Base-by-base conservation (phyloP, 1,284 basidiomycete species). In the Ceratobasidium sp. region DNA sequence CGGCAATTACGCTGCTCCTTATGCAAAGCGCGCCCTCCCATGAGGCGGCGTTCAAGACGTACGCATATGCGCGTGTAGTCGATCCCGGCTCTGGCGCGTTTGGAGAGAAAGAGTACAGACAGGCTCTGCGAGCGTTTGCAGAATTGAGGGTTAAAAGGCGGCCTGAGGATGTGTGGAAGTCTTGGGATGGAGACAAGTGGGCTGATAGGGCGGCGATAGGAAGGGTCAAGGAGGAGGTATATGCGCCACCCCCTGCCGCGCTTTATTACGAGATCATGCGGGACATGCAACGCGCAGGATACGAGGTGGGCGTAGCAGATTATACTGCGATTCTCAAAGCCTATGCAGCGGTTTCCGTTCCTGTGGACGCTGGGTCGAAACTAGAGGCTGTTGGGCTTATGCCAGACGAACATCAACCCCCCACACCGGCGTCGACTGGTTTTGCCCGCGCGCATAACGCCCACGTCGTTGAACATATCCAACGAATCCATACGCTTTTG, bases 241-340 rank as follows among this genome's bases (percentile, higher is more conserved):
- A 82, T 78, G 76, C 79, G 53, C 81, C 87, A 7, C 87, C 91
- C 0, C 87, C 91, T 3, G 85, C 91, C 24, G 86, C 86, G 51
- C 85, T 90, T 57, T 93, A 95, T 79, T 90, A 96, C 81, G 86
- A 89, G 67, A 92, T 98, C 77, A 87, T 97, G 75, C 85, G 87
- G 64, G 95, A 98, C 83, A 97, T 98, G 94, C 90, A 89, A 11
- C 81, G 83, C 1, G 87, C 89, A 0, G 91, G 91, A 15, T 83
- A 89, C 76, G 84, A 85, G 0, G 86, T 93, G 24, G 87, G 88
- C 0, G 82, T 87, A 0, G 82, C 88, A 36, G 88, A 93, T 15
- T 95, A 97, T 81, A 91, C 91, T 19, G 87, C 90, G 66, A 85
- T 97, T 65, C 85, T 98, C 33, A 85, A 82, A 41, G 82, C 83